phyloP scores from a whole-genome alignment of 1,284 basidiomycete genomes.

The Tylopilus orsonianus region DNA sequence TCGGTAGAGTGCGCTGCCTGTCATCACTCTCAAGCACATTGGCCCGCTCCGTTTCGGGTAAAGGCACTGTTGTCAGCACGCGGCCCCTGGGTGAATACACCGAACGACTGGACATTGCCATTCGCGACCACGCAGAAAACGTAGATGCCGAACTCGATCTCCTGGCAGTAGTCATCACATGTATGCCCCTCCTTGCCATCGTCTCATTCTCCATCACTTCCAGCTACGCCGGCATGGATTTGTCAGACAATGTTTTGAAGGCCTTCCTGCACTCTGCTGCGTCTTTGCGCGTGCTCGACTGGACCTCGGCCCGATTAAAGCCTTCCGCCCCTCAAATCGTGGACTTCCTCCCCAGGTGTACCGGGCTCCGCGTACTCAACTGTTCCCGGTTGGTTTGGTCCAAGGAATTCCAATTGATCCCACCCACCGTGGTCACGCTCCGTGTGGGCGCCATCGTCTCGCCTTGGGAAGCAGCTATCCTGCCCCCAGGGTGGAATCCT shows the following conservation, averaged over 20 bases:
- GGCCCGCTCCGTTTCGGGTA: conserved; percentile 9
- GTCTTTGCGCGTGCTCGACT: conserved; percentile 27
- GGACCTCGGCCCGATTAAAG: not conserved
- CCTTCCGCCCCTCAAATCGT: not conserved
- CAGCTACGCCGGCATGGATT: not conserved
- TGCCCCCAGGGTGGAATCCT: not conserved
- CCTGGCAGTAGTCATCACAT: conserved; percentile 24
- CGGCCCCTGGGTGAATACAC: conserved; percentile 30
- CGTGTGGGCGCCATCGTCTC: not conserved
- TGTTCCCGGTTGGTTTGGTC: conserved; percentile 15
- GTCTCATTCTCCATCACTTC: conserved; percentile 22
- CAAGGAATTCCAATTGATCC: conserved; percentile 2
- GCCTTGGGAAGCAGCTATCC: too few species aligned
- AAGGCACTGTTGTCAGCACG: conserved; percentile 7
- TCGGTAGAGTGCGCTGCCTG: conserved; percentile 27
- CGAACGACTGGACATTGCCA: conserved; percentile 36
- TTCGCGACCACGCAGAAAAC: conserved; percentile 25
- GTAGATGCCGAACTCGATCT: conserved; percentile 3
- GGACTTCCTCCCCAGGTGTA: conserved; percentile 15
- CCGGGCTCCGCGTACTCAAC: conserved; percentile 24
- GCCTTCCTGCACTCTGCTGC: conserved; percentile 15
- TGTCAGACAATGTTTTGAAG: conserved; percentile 13
- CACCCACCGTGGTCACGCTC: conserved; percentile 24
- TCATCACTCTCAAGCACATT: conserved; percentile 27
- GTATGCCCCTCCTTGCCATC: conserved; percentile 32